These are phyloP conservation scores for Camellia sinensis DNA, from an alignment of 148 eudicot species.

Conservation along the genomic window DNA sequence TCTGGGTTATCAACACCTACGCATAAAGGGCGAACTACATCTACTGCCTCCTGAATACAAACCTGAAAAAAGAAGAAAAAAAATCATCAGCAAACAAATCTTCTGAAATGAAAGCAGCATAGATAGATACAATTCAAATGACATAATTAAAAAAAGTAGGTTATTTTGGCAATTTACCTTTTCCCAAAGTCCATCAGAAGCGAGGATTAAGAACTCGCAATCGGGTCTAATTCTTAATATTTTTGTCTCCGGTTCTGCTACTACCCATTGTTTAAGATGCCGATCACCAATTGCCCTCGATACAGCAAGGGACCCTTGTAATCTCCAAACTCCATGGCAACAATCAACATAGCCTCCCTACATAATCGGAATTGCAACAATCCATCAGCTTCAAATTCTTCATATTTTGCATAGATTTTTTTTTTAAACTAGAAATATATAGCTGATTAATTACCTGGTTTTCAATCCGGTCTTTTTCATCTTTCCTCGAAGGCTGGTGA, in stretches of 20 bases:
- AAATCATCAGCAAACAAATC: background rate
- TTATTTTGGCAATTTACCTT: constrained; percentile 29
- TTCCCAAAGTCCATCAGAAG: constrained; percentile 73
- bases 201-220: constrained; percentile 56
- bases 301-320: constrained; percentile 66
- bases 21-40: constrained; percentile 37
- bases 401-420: no score
- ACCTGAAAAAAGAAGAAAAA: constrained; percentile 35
- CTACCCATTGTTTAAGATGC: constrained; percentile 59
- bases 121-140: background rate
- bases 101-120: background rate
- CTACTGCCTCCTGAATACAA: constrained; percentile 62
- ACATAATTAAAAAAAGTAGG: background rate
- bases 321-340: constrained; percentile 58
- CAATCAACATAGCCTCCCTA: constrained; percentile 68
- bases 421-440: no score
- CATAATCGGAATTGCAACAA: background rate
- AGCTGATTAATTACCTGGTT: constrained; percentile 33
- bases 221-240: constrained; percentile 34
- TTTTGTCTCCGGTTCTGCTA: constrained; percentile 58
- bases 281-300: constrained; percentile 61
- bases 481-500: constrained; percentile 51
- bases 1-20: constrained; percentile 20
- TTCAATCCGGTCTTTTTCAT: constrained; percentile 49
- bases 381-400: constrained; percentile 4